Conservation (phyloP, 805 yeast genomes). For the Wickerhamiella nectarea region DNA sequence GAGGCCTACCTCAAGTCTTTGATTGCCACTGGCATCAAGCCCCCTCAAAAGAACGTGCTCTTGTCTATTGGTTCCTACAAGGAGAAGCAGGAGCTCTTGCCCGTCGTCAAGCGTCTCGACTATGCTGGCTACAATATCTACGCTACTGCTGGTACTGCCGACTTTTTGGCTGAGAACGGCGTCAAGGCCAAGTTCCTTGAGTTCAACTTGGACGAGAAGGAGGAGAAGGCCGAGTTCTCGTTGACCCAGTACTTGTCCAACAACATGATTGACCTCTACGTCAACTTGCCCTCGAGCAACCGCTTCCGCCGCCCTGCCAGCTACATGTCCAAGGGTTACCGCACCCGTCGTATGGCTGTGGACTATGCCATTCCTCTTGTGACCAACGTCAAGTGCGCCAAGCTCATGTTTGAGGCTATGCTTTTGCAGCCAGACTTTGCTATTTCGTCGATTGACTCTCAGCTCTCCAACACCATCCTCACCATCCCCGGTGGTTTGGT, state of each 20-base stretch:
- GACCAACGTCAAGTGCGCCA: slow-evolving; percentile 95
- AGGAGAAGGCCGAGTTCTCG: slow-evolving; percentile 85
- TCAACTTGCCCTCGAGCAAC: slow-evolving; percentile 92
- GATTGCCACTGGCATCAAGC: slow-evolving; percentile 85
- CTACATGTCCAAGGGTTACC: slow-evolving; percentile 93
- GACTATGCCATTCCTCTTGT: slow-evolving; percentile 96
- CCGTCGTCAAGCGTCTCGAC: slow-evolving; percentile 66
- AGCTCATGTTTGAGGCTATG: slow-evolving; percentile 86
- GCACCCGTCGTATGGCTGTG: slow-evolving; percentile 98
- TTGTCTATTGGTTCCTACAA: slow-evolving; percentile 92
- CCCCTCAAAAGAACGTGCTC: slow-evolving; percentile 89
- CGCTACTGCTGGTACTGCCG: slow-evolving; percentile 99
- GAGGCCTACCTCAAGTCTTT: slow-evolving; percentile 94
- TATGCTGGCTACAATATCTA: slow-evolving; percentile 80
- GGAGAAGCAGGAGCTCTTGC: slow-evolving; percentile 87
- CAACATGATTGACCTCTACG: slow-evolving; percentile 88
- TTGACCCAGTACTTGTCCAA: slow-evolving; percentile 92
- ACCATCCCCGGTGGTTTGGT: slow-evolving; percentile 70
- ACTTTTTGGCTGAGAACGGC: slow-evolving; percentile 87
- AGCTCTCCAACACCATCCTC: slow-evolving; percentile 74
- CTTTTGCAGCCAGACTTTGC: slow-evolving; percentile 46
- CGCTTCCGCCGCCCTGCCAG: slow-evolving; percentile 98
- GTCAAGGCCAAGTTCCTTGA: slow-evolving; percentile 92
- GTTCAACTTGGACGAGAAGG: slow-evolving; percentile 57
- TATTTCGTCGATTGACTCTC: slow-evolving; percentile 69